Conservation (phyloP, 1,284 basidiomycete genomes). For the Amylostereum areolatum region DNA sequence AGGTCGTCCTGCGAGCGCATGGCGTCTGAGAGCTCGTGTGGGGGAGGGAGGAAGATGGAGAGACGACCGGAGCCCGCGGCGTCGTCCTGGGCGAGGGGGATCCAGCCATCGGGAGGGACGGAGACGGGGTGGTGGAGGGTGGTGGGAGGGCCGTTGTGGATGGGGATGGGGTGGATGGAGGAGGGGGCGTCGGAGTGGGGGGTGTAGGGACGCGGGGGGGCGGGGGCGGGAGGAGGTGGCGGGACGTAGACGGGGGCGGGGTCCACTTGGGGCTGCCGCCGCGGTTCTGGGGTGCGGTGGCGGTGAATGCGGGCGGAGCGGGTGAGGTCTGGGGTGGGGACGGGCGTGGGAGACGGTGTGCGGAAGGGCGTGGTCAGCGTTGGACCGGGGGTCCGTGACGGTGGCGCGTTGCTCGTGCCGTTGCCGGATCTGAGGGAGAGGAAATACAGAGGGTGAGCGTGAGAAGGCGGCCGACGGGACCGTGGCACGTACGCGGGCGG, state of each 20-base stretch:
- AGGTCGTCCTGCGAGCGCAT: conserved; percentile 18
- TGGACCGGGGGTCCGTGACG: too few relatives aligned
- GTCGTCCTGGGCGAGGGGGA: conserved; percentile 28
- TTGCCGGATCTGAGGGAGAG: too few relatives aligned
- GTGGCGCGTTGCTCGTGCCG: too few relatives aligned
- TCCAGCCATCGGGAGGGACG: conserved; percentile 32
- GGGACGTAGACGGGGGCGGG: background rate
- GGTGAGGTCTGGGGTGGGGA: conserved; percentile 7
- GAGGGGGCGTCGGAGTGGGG: conserved; percentile 10
- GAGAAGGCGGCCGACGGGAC: too few relatives aligned
- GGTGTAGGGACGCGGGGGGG: background rate
- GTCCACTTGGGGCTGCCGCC: conserved; percentile 2
- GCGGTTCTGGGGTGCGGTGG: background rate
- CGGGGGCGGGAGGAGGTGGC: too few relatives aligned
- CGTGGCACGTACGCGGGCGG: too few relatives aligned
- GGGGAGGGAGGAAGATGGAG: conserved; percentile 30
- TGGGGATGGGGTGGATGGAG: conserved; percentile 26
- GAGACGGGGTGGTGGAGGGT: conserved; percentile 11
- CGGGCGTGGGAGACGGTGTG: conserved; percentile 10
- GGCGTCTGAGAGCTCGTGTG: conserved; percentile 25
- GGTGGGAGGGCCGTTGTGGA: conserved; percentile 18
- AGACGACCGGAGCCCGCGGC: conserved; percentile 14
- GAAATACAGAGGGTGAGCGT: too few relatives aligned
- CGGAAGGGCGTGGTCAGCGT: conserved; percentile 10
- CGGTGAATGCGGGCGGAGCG: background rate